These are phyloP conservation scores for Corchorus capsularis DNA, from an alignment of 345 rosid species.

Conservation along the genomic window DNA sequence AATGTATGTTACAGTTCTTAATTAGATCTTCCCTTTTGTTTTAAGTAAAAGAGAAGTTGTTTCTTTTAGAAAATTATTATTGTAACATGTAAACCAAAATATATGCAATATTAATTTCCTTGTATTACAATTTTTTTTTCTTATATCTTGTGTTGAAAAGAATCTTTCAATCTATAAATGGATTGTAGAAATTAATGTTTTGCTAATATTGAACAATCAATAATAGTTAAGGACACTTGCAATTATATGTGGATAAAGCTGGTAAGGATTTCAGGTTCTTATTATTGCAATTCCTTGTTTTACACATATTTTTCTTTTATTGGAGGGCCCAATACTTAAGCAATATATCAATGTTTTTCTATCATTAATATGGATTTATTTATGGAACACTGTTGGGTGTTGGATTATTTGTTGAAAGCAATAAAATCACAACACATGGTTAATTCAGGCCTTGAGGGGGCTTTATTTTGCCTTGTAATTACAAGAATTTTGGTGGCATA, in stretches of 20 bases:
- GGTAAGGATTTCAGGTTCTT: not conserved
- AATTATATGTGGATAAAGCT: too few relatives aligned
- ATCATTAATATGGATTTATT: not conserved
- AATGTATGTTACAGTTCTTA: not conserved
- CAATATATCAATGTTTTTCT: not conserved
- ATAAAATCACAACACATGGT: not conserved
- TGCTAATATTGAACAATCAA: not conserved
- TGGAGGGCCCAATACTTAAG: not conserved
- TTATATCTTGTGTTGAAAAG: not conserved
- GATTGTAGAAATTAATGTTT: not conserved
- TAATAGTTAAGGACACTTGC: not conserved
- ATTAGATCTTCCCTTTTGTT: constrained; percentile 15
- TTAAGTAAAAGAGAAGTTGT: constrained; percentile 15
- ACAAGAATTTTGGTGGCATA: not conserved
- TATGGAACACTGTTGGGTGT: not conserved
- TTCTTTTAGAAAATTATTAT: not conserved
- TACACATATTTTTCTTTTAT: not conserved
- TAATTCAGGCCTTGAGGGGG: not conserved
- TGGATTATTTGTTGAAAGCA: not conserved
- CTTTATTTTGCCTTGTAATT: not conserved
- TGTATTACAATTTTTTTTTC: too few relatives aligned
- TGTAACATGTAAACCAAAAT: not conserved
- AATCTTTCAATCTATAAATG: not conserved
- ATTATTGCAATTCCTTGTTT: not conserved
- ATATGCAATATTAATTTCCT: not conserved